These are phyloP conservation scores for Grosmannia clavigera DNA, from an alignment of 2,329 filamentous ascomycete species.

Conservation along the genomic window DNA sequence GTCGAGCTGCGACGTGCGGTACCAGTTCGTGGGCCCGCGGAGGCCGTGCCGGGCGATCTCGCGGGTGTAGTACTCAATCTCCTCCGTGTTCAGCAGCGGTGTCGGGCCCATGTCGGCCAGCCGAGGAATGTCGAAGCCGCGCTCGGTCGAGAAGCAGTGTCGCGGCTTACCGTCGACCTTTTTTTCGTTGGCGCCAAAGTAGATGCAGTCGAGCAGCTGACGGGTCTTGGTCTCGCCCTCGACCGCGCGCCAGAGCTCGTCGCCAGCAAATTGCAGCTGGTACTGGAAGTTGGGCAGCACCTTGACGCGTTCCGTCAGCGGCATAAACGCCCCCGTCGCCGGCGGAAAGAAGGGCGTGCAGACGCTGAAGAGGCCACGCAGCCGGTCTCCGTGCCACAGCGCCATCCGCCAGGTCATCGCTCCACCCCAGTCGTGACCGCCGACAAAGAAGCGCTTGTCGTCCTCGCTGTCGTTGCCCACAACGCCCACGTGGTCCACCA, in stretches of 20 bases:
- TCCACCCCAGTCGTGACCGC: slow-evolving; percentile 91
- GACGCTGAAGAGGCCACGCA: slow-evolving; percentile 65
- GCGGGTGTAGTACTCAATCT: slow-evolving; percentile 64
- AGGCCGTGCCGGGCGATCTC: slow-evolving; percentile 63
- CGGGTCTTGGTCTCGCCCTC: slow-evolving; percentile 43
- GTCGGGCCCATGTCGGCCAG: slow-evolving; percentile 44
- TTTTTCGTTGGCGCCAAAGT: slow-evolving; percentile 42
- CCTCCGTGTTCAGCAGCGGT: slow-evolving; percentile 51
- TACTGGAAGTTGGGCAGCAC: slow-evolving; percentile 62
- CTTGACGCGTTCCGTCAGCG: slow-evolving; percentile 41
- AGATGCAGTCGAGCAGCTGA: slow-evolving; percentile 59
- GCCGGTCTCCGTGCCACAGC: slow-evolving; percentile 58
- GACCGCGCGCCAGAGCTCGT: slow-evolving; percentile 46
- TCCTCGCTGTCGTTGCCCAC: slow-evolving; percentile 23
- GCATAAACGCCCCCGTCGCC: slow-evolving; percentile 29
- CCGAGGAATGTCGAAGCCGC: slow-evolving; percentile 53
- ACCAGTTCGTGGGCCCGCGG: slow-evolving; percentile 78
- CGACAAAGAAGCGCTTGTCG: slow-evolving; percentile 48
- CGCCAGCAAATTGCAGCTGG: slow-evolving; percentile 66
- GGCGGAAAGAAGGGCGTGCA: slow-evolving; percentile 65
- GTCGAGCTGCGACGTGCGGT: slow-evolving; percentile 62
- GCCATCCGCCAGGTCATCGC: slow-evolving; percentile 59
- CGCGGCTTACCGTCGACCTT: slow-evolving; percentile 20
- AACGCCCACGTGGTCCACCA: slow-evolving; percentile 48
- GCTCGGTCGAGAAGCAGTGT: slow-evolving; percentile 40